These are phyloP conservation scores for Mycosarcoma mackinlayi DNA, from an alignment of 1,284 basidiomycete genomes.

Conservation along the genomic window DNA sequence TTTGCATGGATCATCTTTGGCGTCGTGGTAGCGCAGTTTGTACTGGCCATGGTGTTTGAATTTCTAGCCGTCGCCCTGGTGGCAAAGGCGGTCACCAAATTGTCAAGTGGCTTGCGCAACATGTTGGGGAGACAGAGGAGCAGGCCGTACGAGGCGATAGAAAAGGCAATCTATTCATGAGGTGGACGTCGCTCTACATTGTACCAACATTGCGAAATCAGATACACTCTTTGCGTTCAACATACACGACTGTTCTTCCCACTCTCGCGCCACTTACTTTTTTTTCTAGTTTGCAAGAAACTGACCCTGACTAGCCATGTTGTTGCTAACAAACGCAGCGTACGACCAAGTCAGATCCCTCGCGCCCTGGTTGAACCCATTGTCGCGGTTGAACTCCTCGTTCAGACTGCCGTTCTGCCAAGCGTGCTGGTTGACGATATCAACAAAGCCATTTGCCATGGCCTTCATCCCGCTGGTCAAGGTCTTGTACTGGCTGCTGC, in stretches of 20 bases:
- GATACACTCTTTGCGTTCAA: too few species aligned
- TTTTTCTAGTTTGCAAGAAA: conserved; percentile 19
- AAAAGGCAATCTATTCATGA: conserved; percentile 24
- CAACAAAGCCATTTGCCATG: conserved; percentile 48
- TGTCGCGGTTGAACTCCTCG: conserved; percentile 50
- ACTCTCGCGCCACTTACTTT: too few species aligned
- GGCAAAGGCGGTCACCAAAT: conserved; percentile 10
- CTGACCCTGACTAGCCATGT: conserved; percentile 33
- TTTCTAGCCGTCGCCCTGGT: conserved; percentile 10
- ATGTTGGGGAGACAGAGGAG: conserved; percentile 8
- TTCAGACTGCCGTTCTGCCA: conserved; percentile 50
- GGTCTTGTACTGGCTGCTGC: conserved; percentile 21
- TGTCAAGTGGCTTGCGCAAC: conserved; percentile 4
- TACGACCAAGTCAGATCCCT: conserved; percentile 59
- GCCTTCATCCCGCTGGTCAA: conserved; percentile 41
- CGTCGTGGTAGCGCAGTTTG: conserved; percentile 38
- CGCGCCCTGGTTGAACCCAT: conserved; percentile 51
- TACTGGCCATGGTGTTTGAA: conserved; percentile 35
- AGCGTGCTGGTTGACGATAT: conserved; percentile 42
- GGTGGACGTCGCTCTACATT: neutral
- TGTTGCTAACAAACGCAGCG: conserved; percentile 49
- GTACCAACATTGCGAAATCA: too few species aligned
- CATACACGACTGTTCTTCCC: too few species aligned
- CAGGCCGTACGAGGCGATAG: conserved; percentile 19
- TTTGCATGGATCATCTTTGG: conserved; percentile 52